Evolutionary conservation across 176 grass and related monocot genomes (phyloP), one percentile per base, ranked within the genome.

Genomic region (Oryza longistaminata): DNA sequence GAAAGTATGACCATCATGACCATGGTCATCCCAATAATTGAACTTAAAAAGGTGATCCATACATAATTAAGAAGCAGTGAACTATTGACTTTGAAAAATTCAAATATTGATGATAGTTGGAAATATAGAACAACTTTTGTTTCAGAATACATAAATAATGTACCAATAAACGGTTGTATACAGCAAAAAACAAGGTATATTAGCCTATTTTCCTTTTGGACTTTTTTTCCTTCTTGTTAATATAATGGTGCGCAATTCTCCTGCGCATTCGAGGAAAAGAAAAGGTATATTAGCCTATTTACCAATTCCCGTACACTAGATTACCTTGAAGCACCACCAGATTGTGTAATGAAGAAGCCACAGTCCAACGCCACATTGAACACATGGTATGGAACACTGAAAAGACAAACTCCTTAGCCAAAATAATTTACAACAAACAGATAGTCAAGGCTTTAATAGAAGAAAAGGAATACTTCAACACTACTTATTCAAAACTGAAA

Each of bases 371-470:
- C 91, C 61, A 52, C 85, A 44, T 93, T 74, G 40, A 95, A 93
- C 69, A 98, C 91, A 49, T 84, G 91, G 86, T 90, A 93, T 85
- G 96, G 93, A 71, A 83, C 83, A 86, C 95, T 97, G 83, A 80
- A 89, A n/a, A 49, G 58, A 68, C 43, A 84, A 87, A 45, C 3
- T 80, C n/a, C 21, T 91, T 79, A 88, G 76, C 58, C 39, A 76
- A 89, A 76, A 50, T 26, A 50, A 11, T 62, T 82, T 76, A 3
- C 26, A 86, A 48, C 50, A 43, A 44, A 34, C 13, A 44, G 26
- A 34, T 33, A 69, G 61, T 35, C 39, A 74, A 62, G 10, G 46
- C 27, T 3, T 39, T 61, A 42, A 49, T 50, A 76, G 3, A 69
- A 40, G 11, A 7, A 9, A 61, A 16, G 9, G 17, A 82, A 5